phyloP scores from a whole-genome alignment of 441 rosid species.

The Geranium incanum region DNA sequence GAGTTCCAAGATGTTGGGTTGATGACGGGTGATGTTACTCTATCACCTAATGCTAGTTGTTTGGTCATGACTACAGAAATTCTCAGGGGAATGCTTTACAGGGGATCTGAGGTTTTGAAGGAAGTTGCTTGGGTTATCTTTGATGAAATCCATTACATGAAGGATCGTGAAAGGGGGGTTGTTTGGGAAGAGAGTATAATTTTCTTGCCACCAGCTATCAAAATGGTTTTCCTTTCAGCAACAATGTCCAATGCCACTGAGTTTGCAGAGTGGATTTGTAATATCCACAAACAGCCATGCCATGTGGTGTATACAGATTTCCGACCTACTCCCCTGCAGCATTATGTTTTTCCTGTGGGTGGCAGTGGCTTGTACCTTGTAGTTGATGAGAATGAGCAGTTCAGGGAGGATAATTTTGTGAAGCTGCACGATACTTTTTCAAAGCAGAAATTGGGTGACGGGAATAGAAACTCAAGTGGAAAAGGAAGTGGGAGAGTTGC shows the following conservation, averaged over 20 bases:
- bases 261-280: slow-evolving; percentile 99
- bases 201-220: slow-evolving; percentile 88
- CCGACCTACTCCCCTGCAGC: slow-evolving; percentile 98
- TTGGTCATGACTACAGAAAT: slow-evolving; percentile 98
- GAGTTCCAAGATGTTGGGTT: slow-evolving; percentile 96
- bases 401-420: slow-evolving; percentile 91
- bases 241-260: slow-evolving; percentile 97
- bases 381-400: slow-evolving; percentile 85
- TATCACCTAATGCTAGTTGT: slow-evolving; percentile 90
- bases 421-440: slow-evolving; percentile 80
- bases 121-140: slow-evolving; percentile 97
- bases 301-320: slow-evolving; percentile 97
- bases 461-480: slow-evolving; percentile 54
- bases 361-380: slow-evolving; percentile 82
- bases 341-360: slow-evolving; percentile 87
- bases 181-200: slow-evolving; percentile 99
- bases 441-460: slow-evolving; percentile 54
- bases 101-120: slow-evolving; percentile 80
- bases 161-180: slow-evolving; percentile 94
- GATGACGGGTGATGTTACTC: slow-evolving; percentile 96
- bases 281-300: slow-evolving; percentile 95
- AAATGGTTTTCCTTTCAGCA: slow-evolving; percentile 94
- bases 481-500: slow-evolving; percentile 57
- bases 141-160: slow-evolving; percentile 99
- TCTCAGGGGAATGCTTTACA: slow-evolving; percentile 95